Evolutionary conservation across 2,329 filamentous ascomycete species (phyloP), one percentile per base, ranked within the genome.

Genomic region (Neoscytalidium dimidiatum): DNA sequence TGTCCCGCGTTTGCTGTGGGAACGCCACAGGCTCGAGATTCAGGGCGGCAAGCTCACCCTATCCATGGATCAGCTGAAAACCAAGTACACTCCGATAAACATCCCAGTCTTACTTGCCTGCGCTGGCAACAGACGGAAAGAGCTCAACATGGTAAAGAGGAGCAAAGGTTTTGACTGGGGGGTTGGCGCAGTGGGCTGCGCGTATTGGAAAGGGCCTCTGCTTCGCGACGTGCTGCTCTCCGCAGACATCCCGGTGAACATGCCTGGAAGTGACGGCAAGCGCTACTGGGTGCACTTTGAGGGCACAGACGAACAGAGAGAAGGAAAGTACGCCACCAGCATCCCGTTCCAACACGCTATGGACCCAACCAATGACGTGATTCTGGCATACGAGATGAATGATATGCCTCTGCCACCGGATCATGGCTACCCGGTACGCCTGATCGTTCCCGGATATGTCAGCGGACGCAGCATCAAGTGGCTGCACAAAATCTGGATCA

Each of bases 141-240:
- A 84, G 2, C 87, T 88, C 85, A 82, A 85, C 26, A 87, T 84
- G 1, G 73, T 87, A 28, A 85, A 69, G 85, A 88, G 72, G 85
- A 88, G 4, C 75, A 81, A 46, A 85, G 86, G 1, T 82, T 60
- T 88, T 44, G 84, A 87, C 69, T 88, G 86, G 85, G 80, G 80
- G 33, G 85, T 87, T 68, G 85, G 81, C 46, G 86, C 85, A 0
- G 80, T 88, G 19, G 86, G 87, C 84, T 88, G 87, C 68, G 86
- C 85, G 69, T 79, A 75, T 62, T 88, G 84, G 84, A 80, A 77
- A 14, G 84, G 84, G 0, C 85, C 85, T 2, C 74, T 82, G 4
- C 76, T 88, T 11, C 72, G 76, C 31, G 84, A 87, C 69, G 79
- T 88, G 3, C 74, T 89, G 38, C 68, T 75, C 1, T 74, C 74